Evolutionary conservation across 2,329 filamentous ascomycete species (phyloP), one percentile per base, ranked within the genome.

Genomic region (Pyricularia pennisetigena): DNA sequence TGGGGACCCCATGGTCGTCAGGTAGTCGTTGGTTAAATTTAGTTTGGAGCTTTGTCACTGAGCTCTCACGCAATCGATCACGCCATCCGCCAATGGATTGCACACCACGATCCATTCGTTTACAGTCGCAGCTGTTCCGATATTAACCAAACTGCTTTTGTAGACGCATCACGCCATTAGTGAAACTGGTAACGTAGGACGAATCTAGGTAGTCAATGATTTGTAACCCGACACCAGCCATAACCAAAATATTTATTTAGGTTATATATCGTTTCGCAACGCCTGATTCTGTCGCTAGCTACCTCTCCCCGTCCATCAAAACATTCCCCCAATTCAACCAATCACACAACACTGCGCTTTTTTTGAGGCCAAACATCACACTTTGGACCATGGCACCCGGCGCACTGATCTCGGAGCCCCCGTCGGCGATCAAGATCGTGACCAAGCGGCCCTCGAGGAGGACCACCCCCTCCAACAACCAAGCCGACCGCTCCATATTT

Each of bases 401-500:
- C 54, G 14, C 72, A 67, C 73, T 74, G 29, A 66, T 72, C 57
- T 71, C 73, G 41, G 71, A 73, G 65, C 49, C 70, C 63, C 67
- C 61, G 62, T 28, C 64, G 54, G 1, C 66, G 32, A 7, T 24
- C 41, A 20, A n/a, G 65, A 57, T 71, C 70, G 62, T 64, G 63
- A 68, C 68, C 16, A 67, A 68, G 64, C 49, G 67, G 12, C n/a
- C 66, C 61, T 65, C 64, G 64, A 70, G 35, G 24, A 35, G 66
- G 67, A 29, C 23, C 41, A 41, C 10, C n/a, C 67, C 41, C 7
- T 57, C 65, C 71, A 78, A 78, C 71, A 68, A 75, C 63, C 73
- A 78, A 23, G 78, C 77, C 1, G 75, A 78, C 1, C 74, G 73
- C 16, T 71, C 74, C 70, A 75, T 82, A 70, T 83, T 82, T 74